phyloP scores from a whole-genome alignment of 78 protist genomes.

The Guillardia theta region DNA sequence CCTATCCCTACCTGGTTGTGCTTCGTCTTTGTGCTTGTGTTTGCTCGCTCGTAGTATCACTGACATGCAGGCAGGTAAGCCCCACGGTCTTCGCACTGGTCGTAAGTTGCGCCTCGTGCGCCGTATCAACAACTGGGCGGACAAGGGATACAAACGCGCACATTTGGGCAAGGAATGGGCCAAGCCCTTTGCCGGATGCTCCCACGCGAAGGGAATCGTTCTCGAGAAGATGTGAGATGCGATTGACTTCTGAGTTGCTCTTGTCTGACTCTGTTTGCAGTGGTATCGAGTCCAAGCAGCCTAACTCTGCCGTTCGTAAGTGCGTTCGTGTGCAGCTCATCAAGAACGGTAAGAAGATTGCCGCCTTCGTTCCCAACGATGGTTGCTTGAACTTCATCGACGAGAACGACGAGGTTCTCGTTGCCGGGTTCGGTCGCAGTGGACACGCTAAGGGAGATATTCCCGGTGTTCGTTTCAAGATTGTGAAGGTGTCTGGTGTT shows the following conservation, averaged over 20 bases:
- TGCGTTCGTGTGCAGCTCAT: conserved; percentile 99
- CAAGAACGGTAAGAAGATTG: conserved; percentile 99
- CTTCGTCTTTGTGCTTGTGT: neutral
- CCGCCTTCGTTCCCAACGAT: conserved; percentile 99
- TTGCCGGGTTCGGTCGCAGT: conserved; percentile 99
- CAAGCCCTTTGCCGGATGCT: conserved; percentile 97
- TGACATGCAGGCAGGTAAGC: conserved; percentile 54
- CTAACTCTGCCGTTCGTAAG: conserved; percentile 99
- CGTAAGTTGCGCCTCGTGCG: conserved; percentile 72
- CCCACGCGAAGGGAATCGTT: conserved; percentile 99
- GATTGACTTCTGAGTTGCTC: neutral
- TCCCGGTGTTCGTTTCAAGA: conserved; percentile 99
- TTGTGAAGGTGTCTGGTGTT: conserved; percentile 75
- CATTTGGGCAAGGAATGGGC: conserved; percentile 83
- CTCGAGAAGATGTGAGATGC: conserved; percentile 86
- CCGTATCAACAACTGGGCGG: conserved; percentile 87
- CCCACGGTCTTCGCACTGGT: conserved; percentile 73
- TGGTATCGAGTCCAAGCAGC: conserved; percentile 99
- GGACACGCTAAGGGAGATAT: conserved; percentile 99
- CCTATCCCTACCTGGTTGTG: neutral
- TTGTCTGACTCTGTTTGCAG: conserved; percentile 1
- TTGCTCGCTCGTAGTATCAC: neutral
- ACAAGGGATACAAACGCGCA: conserved; percentile 93
- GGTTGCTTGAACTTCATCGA: conserved; percentile 98
- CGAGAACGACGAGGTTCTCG: conserved; percentile 99